phyloP scores from a whole-genome alignment of 2,329 filamentous ascomycete genomes.

The Aspergillus sergii region DNA sequence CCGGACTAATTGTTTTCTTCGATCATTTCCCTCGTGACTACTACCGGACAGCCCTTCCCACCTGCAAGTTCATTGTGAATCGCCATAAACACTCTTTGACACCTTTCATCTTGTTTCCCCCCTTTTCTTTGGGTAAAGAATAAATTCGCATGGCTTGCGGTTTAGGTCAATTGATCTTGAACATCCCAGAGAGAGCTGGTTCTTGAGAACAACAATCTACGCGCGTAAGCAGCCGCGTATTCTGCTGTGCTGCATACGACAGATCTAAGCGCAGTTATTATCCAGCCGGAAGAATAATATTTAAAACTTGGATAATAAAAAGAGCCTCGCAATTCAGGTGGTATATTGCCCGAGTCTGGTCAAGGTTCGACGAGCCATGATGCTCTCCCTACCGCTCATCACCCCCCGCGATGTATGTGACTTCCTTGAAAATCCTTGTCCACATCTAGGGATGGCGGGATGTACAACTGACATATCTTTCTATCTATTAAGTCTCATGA shows the following conservation, averaged over 20 bases:
- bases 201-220: not conserved
- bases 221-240: not conserved
- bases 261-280: not conserved
- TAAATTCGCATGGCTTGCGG: not conserved
- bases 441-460: not conserved
- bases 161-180: not conserved
- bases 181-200: not conserved
- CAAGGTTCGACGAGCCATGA: constrained; percentile 7
- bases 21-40: not conserved
- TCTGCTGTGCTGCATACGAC: not conserved
- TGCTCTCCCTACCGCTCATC: constrained; percentile 69
- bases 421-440: not conserved
- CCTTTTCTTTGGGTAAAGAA: not conserved
- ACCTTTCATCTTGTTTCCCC: not conserved
- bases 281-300: not conserved
- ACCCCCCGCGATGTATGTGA: constrained; percentile 68
- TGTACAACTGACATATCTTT: constrained; percentile 21
- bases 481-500: constrained; percentile 61
- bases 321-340: not conserved
- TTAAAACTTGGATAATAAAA: not conserved
- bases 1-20: not conserved
- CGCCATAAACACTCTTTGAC: not conserved
- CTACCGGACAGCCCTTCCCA: not conserved
- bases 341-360: not conserved
- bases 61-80: not conserved